Evolutionary conservation across 257 asterid species (phyloP).

Genomic region (Lycium barbarum): DNA sequence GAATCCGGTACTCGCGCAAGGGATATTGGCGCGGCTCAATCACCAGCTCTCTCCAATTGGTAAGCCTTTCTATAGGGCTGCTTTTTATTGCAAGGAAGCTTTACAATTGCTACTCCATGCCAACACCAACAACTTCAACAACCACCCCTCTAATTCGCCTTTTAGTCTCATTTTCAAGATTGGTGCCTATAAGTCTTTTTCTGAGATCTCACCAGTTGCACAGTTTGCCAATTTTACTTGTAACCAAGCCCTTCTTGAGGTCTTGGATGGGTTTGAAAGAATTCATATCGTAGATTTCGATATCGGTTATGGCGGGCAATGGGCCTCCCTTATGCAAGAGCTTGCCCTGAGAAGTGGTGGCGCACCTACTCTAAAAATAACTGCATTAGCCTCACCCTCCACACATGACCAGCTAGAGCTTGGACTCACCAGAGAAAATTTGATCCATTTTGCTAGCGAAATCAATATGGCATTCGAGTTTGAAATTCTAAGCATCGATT

Average conservation of each 20-base stretch:
- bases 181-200: slow-evolving; percentile 84
- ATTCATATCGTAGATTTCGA: slow-evolving; percentile 90
- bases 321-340: slow-evolving; percentile 99
- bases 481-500: slow-evolving; percentile 63
- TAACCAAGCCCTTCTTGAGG: slow-evolving; percentile 93
- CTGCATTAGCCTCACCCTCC: slow-evolving; percentile 73
- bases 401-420: slow-evolving; percentile 83
- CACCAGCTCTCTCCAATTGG: slow-evolving; percentile 96
- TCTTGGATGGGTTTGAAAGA: slow-evolving; percentile 65
- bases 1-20: slow-evolving; percentile 90
- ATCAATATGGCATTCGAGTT: slow-evolving; percentile 74
- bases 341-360: slow-evolving; percentile 71
- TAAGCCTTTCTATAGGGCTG: slow-evolving; percentile 92
- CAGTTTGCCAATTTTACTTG: slow-evolving; percentile 88
- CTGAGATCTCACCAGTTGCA: slow-evolving; percentile 87
- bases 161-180: slow-evolving; percentile 77
- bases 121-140: slow-evolving; percentile 38
- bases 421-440: slow-evolving; percentile 74
- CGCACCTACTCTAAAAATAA: slow-evolving; percentile 67
- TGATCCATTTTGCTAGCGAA: slow-evolving; percentile 78
- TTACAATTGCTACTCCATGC: slow-evolving; percentile 63
- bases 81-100: slow-evolving; percentile 90
- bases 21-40: slow-evolving; percentile 99
- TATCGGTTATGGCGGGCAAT: slow-evolving; percentile 89
- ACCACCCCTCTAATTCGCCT: slow-evolving; percentile 50